Evolutionary conservation across 2,329 filamentous ascomycete species (phyloP).

Genomic region (Aspergillus spinulosporus): DNA sequence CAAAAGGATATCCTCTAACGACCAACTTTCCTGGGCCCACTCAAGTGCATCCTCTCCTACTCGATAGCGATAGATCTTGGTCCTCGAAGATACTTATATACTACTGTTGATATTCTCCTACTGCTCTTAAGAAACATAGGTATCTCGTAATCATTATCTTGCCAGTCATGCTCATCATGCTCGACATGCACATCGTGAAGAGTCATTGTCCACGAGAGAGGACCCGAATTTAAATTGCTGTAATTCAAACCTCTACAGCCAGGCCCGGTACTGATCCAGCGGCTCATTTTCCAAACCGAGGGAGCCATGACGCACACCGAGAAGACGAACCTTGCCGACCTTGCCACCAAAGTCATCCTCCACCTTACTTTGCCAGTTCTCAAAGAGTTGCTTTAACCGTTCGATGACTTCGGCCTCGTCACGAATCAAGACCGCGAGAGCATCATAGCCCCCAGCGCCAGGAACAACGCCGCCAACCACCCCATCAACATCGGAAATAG

Average conservation of each 20-base stretch:
- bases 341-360: conserved; percentile 48
- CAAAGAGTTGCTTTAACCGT: conserved; percentile 63
- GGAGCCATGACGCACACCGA: conserved; percentile 49
- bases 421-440: conserved; percentile 74
- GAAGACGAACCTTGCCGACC: conserved; percentile 46
- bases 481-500: conserved; percentile 67
- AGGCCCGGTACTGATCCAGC: conserved; percentile 39
- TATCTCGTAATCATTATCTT: not conserved
- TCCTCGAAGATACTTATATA: too few relatives aligned
- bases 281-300: conserved; percentile 47
- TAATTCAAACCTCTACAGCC: conserved; percentile 24
- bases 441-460: conserved; percentile 91
- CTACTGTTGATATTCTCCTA: not conserved
- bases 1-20: too few relatives aligned
- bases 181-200: conserved; percentile 5
- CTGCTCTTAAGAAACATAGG: not conserved
- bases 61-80: too few relatives aligned
- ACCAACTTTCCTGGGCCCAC: too few relatives aligned
- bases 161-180: not conserved
- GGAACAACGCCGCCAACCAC: conserved; percentile 91
- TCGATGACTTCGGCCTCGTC: conserved; percentile 67
- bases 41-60: too few relatives aligned
- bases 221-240: not conserved
- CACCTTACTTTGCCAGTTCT: conserved; percentile 60
- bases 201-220: conserved; percentile 2